Evolutionary conservation across 2,329 filamentous ascomycete genomes (phyloP).

Genomic region (Geosmithia morbida): DNA sequence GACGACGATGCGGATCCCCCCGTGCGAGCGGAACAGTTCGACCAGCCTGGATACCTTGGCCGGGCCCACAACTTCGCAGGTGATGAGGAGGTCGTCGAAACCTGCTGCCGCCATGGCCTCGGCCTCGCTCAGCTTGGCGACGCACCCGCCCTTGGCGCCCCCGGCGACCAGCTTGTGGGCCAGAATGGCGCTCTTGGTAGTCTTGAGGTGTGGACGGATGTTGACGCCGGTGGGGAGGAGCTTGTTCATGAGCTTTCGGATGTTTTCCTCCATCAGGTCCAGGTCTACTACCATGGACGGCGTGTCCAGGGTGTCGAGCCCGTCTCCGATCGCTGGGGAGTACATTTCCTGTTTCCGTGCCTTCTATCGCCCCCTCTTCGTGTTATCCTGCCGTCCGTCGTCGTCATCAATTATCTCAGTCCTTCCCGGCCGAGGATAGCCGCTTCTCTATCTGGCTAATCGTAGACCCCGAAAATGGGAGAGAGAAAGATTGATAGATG

Average conservation of each 20-base stretch:
- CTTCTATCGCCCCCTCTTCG: not conserved
- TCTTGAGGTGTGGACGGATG: conserved; percentile 38
- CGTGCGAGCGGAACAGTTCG: conserved; percentile 23
- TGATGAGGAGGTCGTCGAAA: conserved; percentile 34
- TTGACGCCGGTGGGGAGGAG: conserved; percentile 28
- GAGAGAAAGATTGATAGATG: no score
- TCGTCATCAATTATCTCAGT: no score
- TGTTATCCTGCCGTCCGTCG: not conserved
- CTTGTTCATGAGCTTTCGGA: conserved; percentile 26
- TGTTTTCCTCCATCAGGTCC: conserved; percentile 34
- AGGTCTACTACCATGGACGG: conserved; percentile 41
- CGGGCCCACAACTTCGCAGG: conserved; percentile 31
- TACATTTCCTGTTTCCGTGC: conserved; percentile 1
- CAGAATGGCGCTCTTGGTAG: conserved; percentile 31
- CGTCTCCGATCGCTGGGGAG: conserved; percentile 3
- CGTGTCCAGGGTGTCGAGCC: conserved; percentile 25
- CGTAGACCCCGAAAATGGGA: no score
- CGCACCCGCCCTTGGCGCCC: conserved; percentile 34
- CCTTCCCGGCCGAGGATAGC: no score
- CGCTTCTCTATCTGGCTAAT: no score
- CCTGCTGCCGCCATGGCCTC: conserved; percentile 25
- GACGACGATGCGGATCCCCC: conserved; percentile 27
- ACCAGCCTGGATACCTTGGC: conserved; percentile 30
- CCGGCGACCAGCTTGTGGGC: conserved; percentile 26
- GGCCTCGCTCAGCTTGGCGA: conserved; percentile 34